Conservation (phyloP, 306 rosid species). For the Acacia acuminata region DNA sequence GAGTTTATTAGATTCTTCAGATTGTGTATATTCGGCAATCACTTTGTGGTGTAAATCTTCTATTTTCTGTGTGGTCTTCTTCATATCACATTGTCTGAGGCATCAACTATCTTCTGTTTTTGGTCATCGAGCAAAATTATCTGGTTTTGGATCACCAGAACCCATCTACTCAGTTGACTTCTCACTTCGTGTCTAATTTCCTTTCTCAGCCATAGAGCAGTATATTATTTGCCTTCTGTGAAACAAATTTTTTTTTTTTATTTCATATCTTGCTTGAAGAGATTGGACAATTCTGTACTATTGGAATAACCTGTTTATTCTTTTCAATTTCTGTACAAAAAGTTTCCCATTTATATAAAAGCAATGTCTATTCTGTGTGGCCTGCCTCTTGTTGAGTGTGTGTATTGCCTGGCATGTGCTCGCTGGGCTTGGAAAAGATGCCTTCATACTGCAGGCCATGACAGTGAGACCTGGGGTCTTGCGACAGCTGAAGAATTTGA, state of each 20-base stretch:
- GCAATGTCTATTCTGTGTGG: conserved; percentile 80
- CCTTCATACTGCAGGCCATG: conserved; percentile 93
- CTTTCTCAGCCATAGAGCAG: neutral
- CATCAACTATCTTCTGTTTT: neutral
- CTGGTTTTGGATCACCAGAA: conserved; percentile 9
- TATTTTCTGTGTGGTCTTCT: neutral
- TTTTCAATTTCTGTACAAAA: conserved; percentile 3
- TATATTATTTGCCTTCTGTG: neutral
- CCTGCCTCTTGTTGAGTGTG: conserved; percentile 87
- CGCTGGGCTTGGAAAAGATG: conserved; percentile 97
- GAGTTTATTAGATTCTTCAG: conserved; percentile 10
- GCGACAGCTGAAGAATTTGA: conserved; percentile 77
- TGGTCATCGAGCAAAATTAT: conserved; percentile 1
- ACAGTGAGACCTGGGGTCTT: conserved; percentile 91
- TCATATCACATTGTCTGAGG: conserved; percentile 7
- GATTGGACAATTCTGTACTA: conserved; percentile 2
- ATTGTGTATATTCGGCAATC: conserved; percentile 8
- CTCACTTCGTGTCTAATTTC: neutral
- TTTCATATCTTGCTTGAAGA: conserved; percentile 1
- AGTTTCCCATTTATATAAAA: conserved; percentile 3
- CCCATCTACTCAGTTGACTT: conserved; percentile 8
- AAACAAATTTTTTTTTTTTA: neutral
- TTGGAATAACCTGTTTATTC: neutral
- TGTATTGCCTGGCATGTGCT: conserved; percentile 82
- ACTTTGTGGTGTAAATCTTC: conserved; percentile 5